A percentile compares a stretch with the other conserved stretches of the same genome.
Evolutionary conservation across 2,329 filamentous ascomycete species (phyloP).

Genomic region (Trichoderma sp.): DNA sequence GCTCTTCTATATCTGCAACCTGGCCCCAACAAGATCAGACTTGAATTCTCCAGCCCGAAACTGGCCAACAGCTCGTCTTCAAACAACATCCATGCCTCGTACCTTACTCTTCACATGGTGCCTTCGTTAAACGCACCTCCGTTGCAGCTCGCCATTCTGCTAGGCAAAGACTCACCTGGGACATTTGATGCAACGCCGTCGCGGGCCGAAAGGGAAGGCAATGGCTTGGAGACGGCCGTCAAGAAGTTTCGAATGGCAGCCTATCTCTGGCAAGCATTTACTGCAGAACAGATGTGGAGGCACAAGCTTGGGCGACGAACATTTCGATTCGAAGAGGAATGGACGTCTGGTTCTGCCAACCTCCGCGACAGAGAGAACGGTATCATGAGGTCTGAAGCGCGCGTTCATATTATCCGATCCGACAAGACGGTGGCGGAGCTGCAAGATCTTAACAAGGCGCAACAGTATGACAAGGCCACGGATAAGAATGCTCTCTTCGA

Average conservation of each 20-base stretch:
- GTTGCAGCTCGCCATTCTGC: conserved; percentile 82
- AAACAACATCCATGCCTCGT: conserved; percentile 73
- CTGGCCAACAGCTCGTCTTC: conserved; percentile 67
- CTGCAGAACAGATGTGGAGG: conserved; percentile 92
- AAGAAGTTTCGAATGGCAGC: conserved; percentile 93
- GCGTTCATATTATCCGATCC: conserved; percentile 79
- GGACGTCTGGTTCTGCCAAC: conserved; percentile 81
- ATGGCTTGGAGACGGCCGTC: conserved; percentile 75
- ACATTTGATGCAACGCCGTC: conserved; percentile 83
- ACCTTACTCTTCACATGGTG: conserved; percentile 83
- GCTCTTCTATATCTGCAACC: conserved; percentile 86
- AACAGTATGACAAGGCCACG: conserved; percentile 71
- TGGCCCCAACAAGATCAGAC: conserved; percentile 82
- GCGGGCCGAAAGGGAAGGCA: conserved; percentile 75
- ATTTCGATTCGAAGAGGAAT: conserved; percentile 94
- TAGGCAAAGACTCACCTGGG: conserved; percentile 83
- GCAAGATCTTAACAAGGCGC: conserved; percentile 72
- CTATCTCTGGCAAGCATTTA: conserved; percentile 97
- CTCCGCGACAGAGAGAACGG: conserved; percentile 69
- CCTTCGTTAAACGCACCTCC: conserved; percentile 77
- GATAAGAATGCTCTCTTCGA: conserved; percentile 73
- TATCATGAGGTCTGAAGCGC: conserved; percentile 85
- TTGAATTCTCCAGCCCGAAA: conserved; percentile 86
- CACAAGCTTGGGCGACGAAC: conserved; percentile 82
- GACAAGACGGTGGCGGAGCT: conserved; percentile 86